phyloP scores from a whole-genome alignment of 2,329 filamentous ascomycete species.

The Scedosporium apiospermum region DNA sequence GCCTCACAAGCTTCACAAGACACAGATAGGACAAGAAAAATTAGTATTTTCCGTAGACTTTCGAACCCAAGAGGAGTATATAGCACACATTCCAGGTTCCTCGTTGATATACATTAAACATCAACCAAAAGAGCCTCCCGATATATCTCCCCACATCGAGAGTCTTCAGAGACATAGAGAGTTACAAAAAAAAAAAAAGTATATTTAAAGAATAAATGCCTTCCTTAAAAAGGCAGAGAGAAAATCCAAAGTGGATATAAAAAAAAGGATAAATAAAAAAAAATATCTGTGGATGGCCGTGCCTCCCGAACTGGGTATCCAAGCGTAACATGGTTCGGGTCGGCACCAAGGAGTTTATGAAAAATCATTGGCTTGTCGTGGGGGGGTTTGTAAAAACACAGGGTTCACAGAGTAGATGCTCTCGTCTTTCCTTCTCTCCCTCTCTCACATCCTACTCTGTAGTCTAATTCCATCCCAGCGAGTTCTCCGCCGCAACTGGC shows the following conservation, averaged over 20 bases:
- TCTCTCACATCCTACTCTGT: conserved; percentile 19
- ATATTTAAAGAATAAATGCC: conserved; percentile 20
- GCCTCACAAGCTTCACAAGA: too few relatives aligned
- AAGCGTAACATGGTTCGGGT: neutral
- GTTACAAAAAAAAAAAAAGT: conserved; percentile 9
- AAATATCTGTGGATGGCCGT: conserved; percentile 6
- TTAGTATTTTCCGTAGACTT: too few relatives aligned
- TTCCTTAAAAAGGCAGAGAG: conserved; percentile 14
- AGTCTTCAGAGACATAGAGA: conserved; percentile 12
- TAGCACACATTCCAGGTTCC: too few relatives aligned
- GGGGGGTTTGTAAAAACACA: neutral
- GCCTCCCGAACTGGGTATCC: conserved; percentile 6
- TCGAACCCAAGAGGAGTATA: too few relatives aligned
- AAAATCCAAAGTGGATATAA: conserved; percentile 10
- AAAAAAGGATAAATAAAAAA: conserved; percentile 13
- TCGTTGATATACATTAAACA: too few relatives aligned
- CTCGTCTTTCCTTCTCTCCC: conserved; percentile 10
- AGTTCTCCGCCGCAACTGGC: conserved; percentile 88
- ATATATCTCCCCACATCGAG: too few relatives aligned
- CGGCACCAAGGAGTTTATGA: neutral
- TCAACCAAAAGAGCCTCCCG: neutral
- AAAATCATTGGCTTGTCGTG: neutral
- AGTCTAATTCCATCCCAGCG: conserved; percentile 82
- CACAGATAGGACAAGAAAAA: too few relatives aligned
- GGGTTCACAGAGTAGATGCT: too few relatives aligned